Evolutionary conservation across 768 basidiomycete species (phyloP).

Genomic region (Tulasnella sp.): DNA sequence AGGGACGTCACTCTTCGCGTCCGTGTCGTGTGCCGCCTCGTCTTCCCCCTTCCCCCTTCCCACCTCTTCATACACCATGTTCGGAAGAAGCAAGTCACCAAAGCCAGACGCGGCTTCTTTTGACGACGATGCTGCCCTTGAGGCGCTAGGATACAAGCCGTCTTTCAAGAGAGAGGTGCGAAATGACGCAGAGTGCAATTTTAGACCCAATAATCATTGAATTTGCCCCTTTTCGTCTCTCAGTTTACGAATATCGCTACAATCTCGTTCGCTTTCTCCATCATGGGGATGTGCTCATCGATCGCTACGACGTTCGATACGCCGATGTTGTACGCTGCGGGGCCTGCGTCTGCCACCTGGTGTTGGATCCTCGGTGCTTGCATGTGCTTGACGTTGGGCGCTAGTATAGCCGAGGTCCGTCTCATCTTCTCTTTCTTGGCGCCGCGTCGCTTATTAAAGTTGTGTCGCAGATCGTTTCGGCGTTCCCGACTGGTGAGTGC

Average conservation of each 20-base stretch:
- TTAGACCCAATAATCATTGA: background rate
- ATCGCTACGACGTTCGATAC: constrained; percentile 15
- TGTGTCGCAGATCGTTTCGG: constrained; percentile 12
- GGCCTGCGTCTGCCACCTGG: constrained; percentile 13
- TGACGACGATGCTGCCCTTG: constrained; percentile 14
- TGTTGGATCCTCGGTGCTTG: constrained; percentile 16
- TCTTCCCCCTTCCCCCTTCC: background rate
- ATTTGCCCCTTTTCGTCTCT: background rate
- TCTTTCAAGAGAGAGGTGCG: constrained; percentile 14
- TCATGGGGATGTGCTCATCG: constrained; percentile 17
- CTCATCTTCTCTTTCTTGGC: background rate
- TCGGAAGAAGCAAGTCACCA: background rate
- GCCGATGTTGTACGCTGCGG: constrained; percentile 10
- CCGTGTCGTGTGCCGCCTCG: background rate
- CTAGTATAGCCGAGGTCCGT: constrained; percentile 21
- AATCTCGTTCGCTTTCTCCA: constrained; percentile 16
- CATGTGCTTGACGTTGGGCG: constrained; percentile 22
- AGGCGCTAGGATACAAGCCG: constrained; percentile 13
- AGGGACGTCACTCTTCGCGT: no score
- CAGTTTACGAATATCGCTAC: constrained; percentile 15
- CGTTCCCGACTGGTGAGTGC: constrained; percentile 18
- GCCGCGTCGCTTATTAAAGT: background rate
- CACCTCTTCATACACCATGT: background rate
- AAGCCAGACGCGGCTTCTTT: background rate
- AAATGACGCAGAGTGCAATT: background rate